phyloP scores from a whole-genome alignment of 2,329 filamentous ascomycete species.

The Colletotrichum horii region DNA sequence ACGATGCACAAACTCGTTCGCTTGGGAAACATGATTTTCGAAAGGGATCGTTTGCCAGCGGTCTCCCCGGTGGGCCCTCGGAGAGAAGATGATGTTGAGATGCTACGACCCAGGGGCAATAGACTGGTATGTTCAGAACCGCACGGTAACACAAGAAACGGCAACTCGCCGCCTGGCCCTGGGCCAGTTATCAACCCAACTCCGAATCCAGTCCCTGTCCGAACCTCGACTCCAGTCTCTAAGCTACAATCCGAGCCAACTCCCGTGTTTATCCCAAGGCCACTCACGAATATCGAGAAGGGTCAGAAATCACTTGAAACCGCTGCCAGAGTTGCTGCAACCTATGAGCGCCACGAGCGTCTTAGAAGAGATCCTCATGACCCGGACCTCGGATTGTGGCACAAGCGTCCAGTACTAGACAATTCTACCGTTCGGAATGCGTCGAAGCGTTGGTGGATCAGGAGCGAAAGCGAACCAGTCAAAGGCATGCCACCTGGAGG shows the following conservation, averaged over 20 bases:
- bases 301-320: neutral
- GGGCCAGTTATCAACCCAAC: neutral
- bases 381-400: neutral
- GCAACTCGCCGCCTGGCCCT: neutral
- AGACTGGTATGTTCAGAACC: neutral
- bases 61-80: neutral
- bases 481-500: neutral
- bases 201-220: neutral
- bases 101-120: neutral
- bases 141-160: neutral
- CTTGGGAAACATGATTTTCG: neutral
- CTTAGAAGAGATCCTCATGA: neutral
- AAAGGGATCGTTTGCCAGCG: too few species aligned
- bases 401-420: neutral
- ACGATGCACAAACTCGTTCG: neutral
- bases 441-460: neutral
- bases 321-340: neutral
- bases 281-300: neutral
- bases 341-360: neutral
- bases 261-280: neutral
- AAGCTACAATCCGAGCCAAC: neutral
- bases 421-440: neutral
- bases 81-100: neutral
- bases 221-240: neutral
- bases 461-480: neutral